phyloP scores from a whole-genome alignment of 768 basidiomycete species.

The Fibroporia radiculosa region DNA sequence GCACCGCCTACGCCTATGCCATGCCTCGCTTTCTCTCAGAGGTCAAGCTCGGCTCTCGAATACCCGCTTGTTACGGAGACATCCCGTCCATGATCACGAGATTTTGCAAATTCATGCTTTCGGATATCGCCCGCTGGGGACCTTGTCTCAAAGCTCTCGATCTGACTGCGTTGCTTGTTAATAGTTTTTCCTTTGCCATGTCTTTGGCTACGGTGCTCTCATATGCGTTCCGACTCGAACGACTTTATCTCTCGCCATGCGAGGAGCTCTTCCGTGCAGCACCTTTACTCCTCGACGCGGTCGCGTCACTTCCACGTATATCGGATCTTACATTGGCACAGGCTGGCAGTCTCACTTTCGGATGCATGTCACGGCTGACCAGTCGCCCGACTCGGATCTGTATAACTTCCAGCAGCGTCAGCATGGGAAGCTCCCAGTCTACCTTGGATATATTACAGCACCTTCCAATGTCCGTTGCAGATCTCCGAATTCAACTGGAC shows the following conservation, averaged over 20 bases:
- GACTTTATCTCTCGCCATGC: not conserved
- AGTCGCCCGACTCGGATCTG: too few species aligned
- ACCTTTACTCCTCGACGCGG: not conserved
- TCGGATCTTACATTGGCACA: too few species aligned
- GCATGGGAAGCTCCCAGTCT: too few species aligned
- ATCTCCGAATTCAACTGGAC: too few species aligned
- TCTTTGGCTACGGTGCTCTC: not conserved
- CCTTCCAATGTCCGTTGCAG: too few species aligned
- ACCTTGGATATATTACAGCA: too few species aligned
- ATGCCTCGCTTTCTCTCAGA: conserved; percentile 14
- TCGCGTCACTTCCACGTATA: not conserved
- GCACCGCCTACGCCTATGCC: conserved; percentile 11
- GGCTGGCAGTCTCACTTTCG: too few species aligned
- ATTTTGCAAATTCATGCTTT: conserved; percentile 12
- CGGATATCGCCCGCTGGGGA: not conserved
- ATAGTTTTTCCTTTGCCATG: not conserved
- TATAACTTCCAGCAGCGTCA: too few species aligned
- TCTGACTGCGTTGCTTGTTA: not conserved
- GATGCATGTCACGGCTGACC: too few species aligned
- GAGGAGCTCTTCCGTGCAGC: not conserved
- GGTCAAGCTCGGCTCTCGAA: conserved; percentile 9
- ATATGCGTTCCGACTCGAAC: not conserved
- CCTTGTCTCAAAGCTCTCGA: not conserved
- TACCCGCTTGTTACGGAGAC: too few species aligned
- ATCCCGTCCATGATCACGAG: conserved; percentile 10